Conservation (phyloP, 352 stramenopile genomes). For the Globisporangium spinosum region DNA sequence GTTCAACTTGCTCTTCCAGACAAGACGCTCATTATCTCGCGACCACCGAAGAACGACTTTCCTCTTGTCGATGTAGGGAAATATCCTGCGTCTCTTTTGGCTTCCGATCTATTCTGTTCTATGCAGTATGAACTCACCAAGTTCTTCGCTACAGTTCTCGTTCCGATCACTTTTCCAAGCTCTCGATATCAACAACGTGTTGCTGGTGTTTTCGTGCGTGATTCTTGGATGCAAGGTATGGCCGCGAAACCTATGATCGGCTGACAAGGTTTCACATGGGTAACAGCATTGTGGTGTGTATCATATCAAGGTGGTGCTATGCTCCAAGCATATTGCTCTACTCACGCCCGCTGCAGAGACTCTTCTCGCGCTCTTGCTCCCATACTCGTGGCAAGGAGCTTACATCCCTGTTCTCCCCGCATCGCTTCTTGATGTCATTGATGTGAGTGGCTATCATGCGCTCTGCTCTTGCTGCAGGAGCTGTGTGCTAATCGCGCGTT, state of each 20-base stretch:
- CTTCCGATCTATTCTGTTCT: neutral
- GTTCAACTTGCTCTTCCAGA: slow-evolving; percentile 88
- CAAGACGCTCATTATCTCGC: slow-evolving; percentile 78
- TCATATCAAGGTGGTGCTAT: slow-evolving; percentile 80
- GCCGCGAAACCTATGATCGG: too few relatives aligned
- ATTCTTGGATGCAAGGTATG: slow-evolving; percentile 86
- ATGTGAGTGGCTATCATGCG: slow-evolving; percentile 44
- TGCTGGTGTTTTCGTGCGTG: slow-evolving; percentile 89
- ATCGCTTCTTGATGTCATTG: slow-evolving; percentile 91
- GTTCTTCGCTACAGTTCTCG: slow-evolving; percentile 68
- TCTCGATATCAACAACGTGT: slow-evolving; percentile 90
- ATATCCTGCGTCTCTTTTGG: neutral
- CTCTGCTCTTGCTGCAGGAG: neutral
- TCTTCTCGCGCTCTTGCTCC: slow-evolving; percentile 89
- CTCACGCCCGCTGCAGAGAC: slow-evolving; percentile 91
- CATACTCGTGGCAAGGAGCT: slow-evolving; percentile 93
- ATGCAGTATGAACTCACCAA: neutral
- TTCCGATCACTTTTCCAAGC: slow-evolving; percentile 92
- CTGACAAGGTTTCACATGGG: too few relatives aligned
- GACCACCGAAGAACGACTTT: slow-evolving; percentile 89
- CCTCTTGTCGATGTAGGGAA: slow-evolving; percentile 86
- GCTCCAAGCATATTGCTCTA: slow-evolving; percentile 86
- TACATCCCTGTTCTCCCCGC: slow-evolving; percentile 93
- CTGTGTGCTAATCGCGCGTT: neutral
- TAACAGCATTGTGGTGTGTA: neutral